Evolutionary conservation across 2,329 filamentous ascomycete species (phyloP).

Genomic region (Ascocoryne sarcoides): DNA sequence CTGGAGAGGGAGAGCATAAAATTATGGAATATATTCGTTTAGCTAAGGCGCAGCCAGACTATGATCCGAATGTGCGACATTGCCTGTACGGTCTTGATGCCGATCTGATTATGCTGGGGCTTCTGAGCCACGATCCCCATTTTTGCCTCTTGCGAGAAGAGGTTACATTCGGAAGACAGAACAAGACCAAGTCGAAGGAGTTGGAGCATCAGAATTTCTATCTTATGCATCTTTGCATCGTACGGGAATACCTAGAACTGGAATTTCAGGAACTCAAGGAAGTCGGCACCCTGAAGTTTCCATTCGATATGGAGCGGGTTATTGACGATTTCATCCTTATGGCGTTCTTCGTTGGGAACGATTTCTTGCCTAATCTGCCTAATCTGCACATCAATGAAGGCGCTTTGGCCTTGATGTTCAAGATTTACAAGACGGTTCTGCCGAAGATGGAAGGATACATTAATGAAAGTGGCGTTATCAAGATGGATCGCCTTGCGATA

Average conservation of each 20-base stretch:
- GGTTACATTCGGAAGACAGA: slow-evolving; percentile 88
- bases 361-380: slow-evolving; percentile 95
- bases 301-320: slow-evolving; percentile 88
- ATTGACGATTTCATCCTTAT: slow-evolving; percentile 99
- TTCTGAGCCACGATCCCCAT: slow-evolving; percentile 95
- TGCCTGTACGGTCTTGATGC: slow-evolving; percentile 96
- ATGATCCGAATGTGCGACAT: slow-evolving; percentile 88
- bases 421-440: slow-evolving; percentile 84
- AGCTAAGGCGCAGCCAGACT: slow-evolving; percentile 88
- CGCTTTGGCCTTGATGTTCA: slow-evolving; percentile 93
- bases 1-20: slow-evolving; percentile 97
- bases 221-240: slow-evolving; percentile 92
- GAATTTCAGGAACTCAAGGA: slow-evolving; percentile 90
- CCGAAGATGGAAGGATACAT: slow-evolving; percentile 88
- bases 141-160: slow-evolving; percentile 96
- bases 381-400: slow-evolving; percentile 98
- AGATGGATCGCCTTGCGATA: slow-evolving; percentile 67
- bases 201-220: slow-evolving; percentile 99
- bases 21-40: slow-evolving; percentile 99
- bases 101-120: slow-evolving; percentile 95
- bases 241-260: slow-evolving; percentile 91
- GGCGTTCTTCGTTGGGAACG: slow-evolving; percentile 98
- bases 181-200: slow-evolving; percentile 85
- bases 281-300: slow-evolving; percentile 61
- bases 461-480: slow-evolving; percentile 90